Conservation (phyloP, 345 rosid genomes). For the Microcos paniculata region DNA sequence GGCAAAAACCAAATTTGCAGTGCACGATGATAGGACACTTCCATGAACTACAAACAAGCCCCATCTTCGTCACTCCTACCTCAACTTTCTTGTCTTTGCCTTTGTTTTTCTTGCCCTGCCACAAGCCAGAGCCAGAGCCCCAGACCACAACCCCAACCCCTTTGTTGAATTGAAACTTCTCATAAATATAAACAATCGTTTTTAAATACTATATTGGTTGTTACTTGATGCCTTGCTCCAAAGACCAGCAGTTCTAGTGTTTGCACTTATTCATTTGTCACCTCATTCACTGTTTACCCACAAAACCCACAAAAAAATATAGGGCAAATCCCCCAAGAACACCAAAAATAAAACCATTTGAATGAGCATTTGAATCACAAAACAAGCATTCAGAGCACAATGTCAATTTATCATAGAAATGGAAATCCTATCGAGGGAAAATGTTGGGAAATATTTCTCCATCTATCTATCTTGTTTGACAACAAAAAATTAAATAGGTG, state of each 20-base stretch:
- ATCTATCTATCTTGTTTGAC: too few species aligned
- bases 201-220: too few species aligned
- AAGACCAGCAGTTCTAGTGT: conserved; percentile 4
- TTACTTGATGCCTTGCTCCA: too few species aligned
- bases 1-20: conserved; percentile 17
- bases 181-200: too few species aligned
- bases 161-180: too few species aligned
- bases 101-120: background rate
- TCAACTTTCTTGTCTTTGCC: conserved; percentile 26
- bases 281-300: background rate
- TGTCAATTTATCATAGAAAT: background rate
- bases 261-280: background rate
- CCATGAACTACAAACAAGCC: conserved; percentile 13
- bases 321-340: background rate
- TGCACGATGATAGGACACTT: conserved; percentile 22
- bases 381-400: background rate
- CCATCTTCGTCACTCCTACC: conserved; percentile 1
- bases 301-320: background rate
- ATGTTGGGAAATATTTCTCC: background rate
- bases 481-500: background rate
- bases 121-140: background rate
- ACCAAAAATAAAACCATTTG: background rate
- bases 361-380: background rate
- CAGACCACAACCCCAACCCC: background rate
- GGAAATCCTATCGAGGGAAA: background rate